These are phyloP conservation scores for Zanthoxylum bungeanum DNA, from an alignment of 345 rosid genomes.

Conservation along the genomic window DNA sequence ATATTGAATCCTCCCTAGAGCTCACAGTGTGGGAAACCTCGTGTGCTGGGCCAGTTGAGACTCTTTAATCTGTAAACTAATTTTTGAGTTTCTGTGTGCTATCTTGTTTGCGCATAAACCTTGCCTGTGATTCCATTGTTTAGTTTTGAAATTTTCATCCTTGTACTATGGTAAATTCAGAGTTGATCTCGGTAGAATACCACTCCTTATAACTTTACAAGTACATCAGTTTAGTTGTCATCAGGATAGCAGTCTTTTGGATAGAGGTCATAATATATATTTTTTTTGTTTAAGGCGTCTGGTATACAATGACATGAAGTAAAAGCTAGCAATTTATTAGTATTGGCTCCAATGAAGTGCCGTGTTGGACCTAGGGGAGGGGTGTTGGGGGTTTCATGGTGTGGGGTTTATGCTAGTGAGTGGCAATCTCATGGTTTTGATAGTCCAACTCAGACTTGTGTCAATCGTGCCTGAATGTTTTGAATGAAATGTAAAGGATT, in stretches of 20 bases:
- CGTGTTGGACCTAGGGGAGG: neutral
- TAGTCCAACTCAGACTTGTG: neutral
- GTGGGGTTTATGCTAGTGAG: neutral
- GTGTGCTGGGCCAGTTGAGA: too few species aligned
- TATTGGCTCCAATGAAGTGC: neutral
- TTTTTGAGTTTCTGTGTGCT: neutral
- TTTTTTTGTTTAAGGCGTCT: neutral
- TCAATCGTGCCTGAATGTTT: neutral
- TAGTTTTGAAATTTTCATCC: neutral
- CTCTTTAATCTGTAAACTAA: too few species aligned
- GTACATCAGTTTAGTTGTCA: neutral
- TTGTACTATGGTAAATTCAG: neutral
- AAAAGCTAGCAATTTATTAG: neutral
- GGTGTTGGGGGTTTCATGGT: neutral
- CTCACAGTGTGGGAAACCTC: too few species aligned
- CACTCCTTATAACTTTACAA: neutral
- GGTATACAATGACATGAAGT: neutral
- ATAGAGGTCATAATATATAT: neutral
- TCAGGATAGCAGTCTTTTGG: too few species aligned
- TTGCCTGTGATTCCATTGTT: neutral
- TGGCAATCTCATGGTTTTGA: neutral
- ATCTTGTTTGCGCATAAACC: neutral
- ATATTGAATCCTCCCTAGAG: too few species aligned
- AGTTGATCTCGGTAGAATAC: neutral
- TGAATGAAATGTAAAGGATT: neutral